Evolutionary conservation across 2,329 filamentous ascomycete genomes (phyloP), one percentile per base, ranked within the genome.

Genomic region (Elsinoe arachidis): DNA sequence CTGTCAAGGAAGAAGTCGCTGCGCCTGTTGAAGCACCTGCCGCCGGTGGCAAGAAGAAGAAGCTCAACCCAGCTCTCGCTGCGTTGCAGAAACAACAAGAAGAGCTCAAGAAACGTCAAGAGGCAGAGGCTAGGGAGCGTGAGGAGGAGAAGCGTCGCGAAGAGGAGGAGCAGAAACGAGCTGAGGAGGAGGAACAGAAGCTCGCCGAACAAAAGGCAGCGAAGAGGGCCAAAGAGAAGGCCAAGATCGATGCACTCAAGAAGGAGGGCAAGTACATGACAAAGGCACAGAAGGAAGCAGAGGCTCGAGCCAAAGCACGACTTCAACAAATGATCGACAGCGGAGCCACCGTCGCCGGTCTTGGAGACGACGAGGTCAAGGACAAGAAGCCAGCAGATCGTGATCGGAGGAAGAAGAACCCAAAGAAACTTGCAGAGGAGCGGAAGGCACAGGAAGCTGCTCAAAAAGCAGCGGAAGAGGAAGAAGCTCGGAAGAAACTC

Each of bases 151-250:
- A 81, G 69, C 80, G 79, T 10, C 78, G 79, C 15, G 70, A 83
- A 26, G 85, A 84, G 64, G 86, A 87, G 64, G 78, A 86, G 59
- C 84, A 88, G 69, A 77, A 73, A 55, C 80, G 79, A 38, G 41
- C 41, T 3, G 82, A 78, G 7, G 89, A 92, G 70, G 88, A 91
- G 66, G 87, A 90, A 65, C 70, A 75, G 58, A 83, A 78, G 58
- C 84, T 77, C 63, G 87, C 88, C 66, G 89, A 92, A 67, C 83
- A 84, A 54, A 88, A 83, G 72, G 83, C 84, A 1, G 73, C 83
- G 43, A 92, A 88, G 79, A 93, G 92, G 78, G 87, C 90, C 66
- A 90, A 83, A 69, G 89, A 95, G 66, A 92, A 88, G 77, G 87
- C 91, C 71, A 88, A 82, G 72, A 85, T 92, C 60, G 89, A 93